These are phyloP conservation scores for Fusarium graminum DNA, from an alignment of 2,329 filamentous ascomycete species.

Conservation along the genomic window DNA sequence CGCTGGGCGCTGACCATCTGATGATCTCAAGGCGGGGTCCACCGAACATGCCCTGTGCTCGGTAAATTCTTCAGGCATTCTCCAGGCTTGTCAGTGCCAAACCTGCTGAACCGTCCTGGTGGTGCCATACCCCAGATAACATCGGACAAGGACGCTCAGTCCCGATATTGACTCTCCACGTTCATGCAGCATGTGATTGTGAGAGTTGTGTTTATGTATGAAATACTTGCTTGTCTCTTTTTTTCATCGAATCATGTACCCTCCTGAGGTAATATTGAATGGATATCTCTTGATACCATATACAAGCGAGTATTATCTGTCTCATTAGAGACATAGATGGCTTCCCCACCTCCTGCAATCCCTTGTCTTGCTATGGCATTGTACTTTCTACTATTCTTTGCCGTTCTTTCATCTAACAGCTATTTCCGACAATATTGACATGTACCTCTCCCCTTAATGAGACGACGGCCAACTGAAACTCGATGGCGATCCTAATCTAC, in stretches of 20 bases:
- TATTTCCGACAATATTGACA: not conserved
- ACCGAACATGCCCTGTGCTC: slow-evolving; percentile 25
- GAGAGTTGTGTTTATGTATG: not conserved
- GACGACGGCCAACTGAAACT: not conserved
- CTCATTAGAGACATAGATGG: not conserved
- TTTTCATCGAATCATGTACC: slow-evolving; percentile 1
- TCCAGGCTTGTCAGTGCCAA: slow-evolving; percentile 15
- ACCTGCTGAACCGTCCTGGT: slow-evolving; percentile 29
- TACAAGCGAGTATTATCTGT: not conserved
- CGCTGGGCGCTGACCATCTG: slow-evolving; percentile 41
- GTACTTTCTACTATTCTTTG: not conserved
- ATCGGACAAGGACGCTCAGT: slow-evolving; percentile 40
- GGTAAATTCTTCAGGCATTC: not conserved
- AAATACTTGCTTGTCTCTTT: not conserved
- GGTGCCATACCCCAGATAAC: slow-evolving; percentile 43
- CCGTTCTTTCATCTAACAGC: not conserved
- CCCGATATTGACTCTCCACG: slow-evolving; percentile 22
- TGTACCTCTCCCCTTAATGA: not conserved
- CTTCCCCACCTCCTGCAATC: not conserved
- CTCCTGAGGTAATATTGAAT: not conserved
- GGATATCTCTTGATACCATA: not conserved
- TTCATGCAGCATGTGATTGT: slow-evolving; percentile 20
- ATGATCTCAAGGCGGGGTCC: slow-evolving; percentile 33
- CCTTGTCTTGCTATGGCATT: not conserved
- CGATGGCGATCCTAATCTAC: not conserved